Evolutionary conservation across 1,284 basidiomycete species (phyloP), one percentile per base, ranked within the genome.

Genomic region (Neonothopanus nambi): DNA sequence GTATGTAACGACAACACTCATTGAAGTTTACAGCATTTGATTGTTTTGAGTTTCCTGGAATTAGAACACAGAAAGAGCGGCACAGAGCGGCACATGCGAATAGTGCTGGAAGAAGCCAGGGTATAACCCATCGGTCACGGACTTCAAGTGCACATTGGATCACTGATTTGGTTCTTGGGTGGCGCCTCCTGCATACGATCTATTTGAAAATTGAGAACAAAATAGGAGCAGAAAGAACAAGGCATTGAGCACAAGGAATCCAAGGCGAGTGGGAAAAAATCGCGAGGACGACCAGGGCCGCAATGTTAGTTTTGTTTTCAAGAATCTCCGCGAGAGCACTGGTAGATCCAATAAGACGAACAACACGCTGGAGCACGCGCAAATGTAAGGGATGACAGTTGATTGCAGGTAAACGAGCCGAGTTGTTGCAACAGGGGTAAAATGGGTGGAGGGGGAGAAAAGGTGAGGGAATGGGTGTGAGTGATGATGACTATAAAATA

Each of bases 391-490:
- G 48, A 57, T 52, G 53, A 57, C 54, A 56, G 56, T 55, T 49
- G 48, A 57, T 49, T 52, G 51, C 17, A 28, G 24, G 24, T 45
- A 45, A 45, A 45, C 26, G 43, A 45, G 26, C 24, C 43, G 43
- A 57, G 61, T 62, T 61, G 63, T 59, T 60, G 59, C 58, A 55
- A 61, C 60, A 58, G 55, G n/a, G 55, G 57, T 45, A 49, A 54
- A 41, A 30, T 30, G 46, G 36, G 60, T 5, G 63, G 61, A 17
- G 67, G 51, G n/a, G 69, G 53, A 9, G 65, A 54, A 36, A 48
- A 36, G 37, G 23, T 45, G 47, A 55, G 17, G 45, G 38, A 36
- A 20, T 26, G 43, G 24, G 37, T 50, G 48, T 33, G n/a, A 24
- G 33, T 45, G 12, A 47, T 20, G 51, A 20, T 18, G 52, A 39